phyloP scores from a whole-genome alignment of 106 monocot species.

The Cymbidium sinense region DNA sequence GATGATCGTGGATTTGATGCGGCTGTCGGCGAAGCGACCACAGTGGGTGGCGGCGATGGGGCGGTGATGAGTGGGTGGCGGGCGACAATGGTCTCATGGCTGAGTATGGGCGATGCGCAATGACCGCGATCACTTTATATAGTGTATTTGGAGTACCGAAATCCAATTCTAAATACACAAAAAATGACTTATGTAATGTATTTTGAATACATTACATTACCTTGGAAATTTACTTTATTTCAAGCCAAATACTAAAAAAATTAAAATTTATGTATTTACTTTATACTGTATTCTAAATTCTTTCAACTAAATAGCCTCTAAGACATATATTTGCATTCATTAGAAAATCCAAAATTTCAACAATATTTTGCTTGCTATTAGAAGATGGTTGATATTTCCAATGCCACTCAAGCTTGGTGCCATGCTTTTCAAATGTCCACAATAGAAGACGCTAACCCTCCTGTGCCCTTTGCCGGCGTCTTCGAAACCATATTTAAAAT shows the following conservation, averaged over 20 bases:
- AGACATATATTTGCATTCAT: constrained; percentile 85
- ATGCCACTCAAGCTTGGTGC: constrained; percentile 81
- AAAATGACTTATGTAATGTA: no score
- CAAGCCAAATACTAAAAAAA: neutral
- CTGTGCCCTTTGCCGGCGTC: constrained; percentile 57
- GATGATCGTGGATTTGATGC: no score
- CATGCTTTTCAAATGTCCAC: constrained; percentile 93
- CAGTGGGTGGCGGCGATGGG: no score
- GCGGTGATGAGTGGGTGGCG: no score
- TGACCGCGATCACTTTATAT: no score
- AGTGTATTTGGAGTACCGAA: no score
- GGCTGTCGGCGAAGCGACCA: no score
- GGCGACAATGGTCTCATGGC: no score
- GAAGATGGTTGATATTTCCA: constrained; percentile 83
- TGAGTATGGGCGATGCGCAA: no score
- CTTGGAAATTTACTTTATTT: no score
- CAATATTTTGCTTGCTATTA: constrained; percentile 61
- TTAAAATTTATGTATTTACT: no score
- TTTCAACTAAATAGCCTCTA: constrained; percentile 15
- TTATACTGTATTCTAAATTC: neutral
- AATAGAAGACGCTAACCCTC: constrained; percentile 55
- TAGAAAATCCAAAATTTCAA: constrained; percentile 75
- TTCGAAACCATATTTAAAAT: constrained; percentile 63
- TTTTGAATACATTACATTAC: no score
- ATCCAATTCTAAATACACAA: neutral